Percentiles rank a stretch among this genome's conserved stretches.
These are phyloP conservation scores for Sporothrix pseudoabietina DNA, from an alignment of 2,329 filamentous ascomycete species.

Conservation along the genomic window DNA sequence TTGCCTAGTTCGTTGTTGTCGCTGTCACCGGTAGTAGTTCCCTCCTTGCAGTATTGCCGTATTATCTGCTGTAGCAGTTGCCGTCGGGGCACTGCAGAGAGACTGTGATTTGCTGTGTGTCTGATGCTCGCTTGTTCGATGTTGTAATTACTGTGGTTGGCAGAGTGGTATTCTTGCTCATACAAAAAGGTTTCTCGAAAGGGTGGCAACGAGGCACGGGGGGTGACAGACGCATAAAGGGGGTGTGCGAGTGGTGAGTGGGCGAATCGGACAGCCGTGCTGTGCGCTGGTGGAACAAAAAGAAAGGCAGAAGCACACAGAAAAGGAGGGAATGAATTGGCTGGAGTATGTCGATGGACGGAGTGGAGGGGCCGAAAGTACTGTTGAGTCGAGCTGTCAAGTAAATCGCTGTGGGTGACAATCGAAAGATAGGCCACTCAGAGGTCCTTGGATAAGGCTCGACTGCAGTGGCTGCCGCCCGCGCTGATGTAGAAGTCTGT, in stretches of 20 bases:
- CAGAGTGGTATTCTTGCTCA: constrained; percentile 26
- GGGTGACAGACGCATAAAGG: constrained; percentile 5
- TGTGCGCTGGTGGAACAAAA: constrained; percentile 25
- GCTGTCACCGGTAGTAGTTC: constrained; percentile 3
- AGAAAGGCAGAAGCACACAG: background rate
- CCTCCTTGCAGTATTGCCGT: background rate
- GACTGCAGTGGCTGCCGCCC: background rate
- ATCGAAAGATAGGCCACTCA: background rate
- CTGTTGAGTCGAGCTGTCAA: background rate
- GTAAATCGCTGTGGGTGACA: background rate
- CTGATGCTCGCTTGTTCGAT: background rate
- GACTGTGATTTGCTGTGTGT: constrained; percentile 15
- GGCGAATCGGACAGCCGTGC: constrained; percentile 31
- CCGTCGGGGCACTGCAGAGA: background rate
- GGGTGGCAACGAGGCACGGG: constrained; percentile 21
- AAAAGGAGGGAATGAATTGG: background rate
- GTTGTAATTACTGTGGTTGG: constrained; percentile 8
- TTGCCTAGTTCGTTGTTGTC: background rate
- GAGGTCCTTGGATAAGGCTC: background rate
- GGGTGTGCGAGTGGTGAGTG: constrained; percentile 8
- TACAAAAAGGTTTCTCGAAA: constrained; percentile 1
- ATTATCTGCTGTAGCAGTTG: background rate
- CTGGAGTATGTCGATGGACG: constrained; percentile 27
- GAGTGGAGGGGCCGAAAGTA: constrained; percentile 21
- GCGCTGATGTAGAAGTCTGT: background rate